These are phyloP conservation scores for Botrytis elliptica DNA, from an alignment of 2,329 filamentous ascomycete species.

Conservation along the genomic window DNA sequence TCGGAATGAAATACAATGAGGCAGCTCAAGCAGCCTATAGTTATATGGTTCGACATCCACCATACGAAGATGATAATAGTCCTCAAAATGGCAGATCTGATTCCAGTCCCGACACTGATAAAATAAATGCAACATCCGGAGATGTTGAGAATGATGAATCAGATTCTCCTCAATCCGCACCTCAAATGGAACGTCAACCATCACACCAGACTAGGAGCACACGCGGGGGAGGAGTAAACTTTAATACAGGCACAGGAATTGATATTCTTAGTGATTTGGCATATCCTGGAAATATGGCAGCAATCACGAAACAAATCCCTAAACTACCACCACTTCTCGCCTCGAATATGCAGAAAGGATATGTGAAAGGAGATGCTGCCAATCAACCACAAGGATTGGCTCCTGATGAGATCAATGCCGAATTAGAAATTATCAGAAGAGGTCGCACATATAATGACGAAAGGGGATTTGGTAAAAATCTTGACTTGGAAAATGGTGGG, in stretches of 20 bases:
- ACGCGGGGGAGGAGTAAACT: slow-evolving; percentile 49
- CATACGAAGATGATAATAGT: slow-evolving; percentile 31
- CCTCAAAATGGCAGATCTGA: slow-evolving; percentile 47
- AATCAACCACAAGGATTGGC: slow-evolving; percentile 26
- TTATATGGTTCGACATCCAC: slow-evolving; percentile 55
- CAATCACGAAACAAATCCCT: slow-evolving; percentile 36
- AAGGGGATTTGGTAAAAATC: slow-evolving; percentile 34
- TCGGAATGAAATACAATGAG: slow-evolving; percentile 63
- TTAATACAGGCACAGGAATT: slow-evolving; percentile 56
- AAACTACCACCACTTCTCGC: slow-evolving; percentile 36
- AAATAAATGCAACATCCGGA: slow-evolving; percentile 50
- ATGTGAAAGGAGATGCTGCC: slow-evolving; percentile 30
- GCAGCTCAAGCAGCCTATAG: slow-evolving; percentile 62
- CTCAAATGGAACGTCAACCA: slow-evolving; percentile 61
- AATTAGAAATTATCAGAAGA: slow-evolving; percentile 36
- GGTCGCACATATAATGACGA: slow-evolving; percentile 37
- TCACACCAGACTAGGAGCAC: slow-evolving; percentile 65
- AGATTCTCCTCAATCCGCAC: slow-evolving; percentile 50
- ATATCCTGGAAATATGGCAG: slow-evolving; percentile 53
- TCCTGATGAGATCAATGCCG: slow-evolving; percentile 27
- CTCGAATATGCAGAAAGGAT: slow-evolving; percentile 31
- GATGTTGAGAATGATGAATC: slow-evolving; percentile 52
- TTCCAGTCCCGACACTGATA: slow-evolving; percentile 45
- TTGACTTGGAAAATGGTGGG: slow-evolving; percentile 37
- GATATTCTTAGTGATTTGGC: slow-evolving; percentile 61